Percentiles rank a stretch among this genome's conserved stretches.
phyloP scores from a whole-genome alignment of 768 basidiomycete genomes.

The Holtermannia corniformis region DNA sequence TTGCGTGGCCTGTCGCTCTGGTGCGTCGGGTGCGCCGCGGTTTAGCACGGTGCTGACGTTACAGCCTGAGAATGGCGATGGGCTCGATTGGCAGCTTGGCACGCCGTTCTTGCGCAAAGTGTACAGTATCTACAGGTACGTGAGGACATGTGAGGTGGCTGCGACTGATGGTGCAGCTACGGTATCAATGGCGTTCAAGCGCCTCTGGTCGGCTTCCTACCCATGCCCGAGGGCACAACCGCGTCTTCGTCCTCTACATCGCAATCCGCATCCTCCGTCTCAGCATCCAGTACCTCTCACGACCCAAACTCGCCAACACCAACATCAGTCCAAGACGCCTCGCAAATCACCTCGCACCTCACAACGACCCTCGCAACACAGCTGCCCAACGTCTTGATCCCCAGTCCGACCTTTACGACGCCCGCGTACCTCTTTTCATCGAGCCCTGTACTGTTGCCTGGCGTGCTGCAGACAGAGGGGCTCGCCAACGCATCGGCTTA shows the following conservation, averaged over 20 bases:
- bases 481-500: constrained; percentile 8
- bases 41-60: not conserved
- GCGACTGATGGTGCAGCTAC: constrained; percentile 13
- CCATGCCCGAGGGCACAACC: constrained; percentile 7
- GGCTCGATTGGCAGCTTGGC: constrained; percentile 38
- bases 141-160: not conserved
- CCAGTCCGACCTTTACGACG: constrained; percentile 9
- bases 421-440: constrained; percentile 10
- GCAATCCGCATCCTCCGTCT: not conserved
- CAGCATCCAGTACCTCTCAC: not conserved
- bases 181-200: constrained; percentile 32
- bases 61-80: constrained; percentile 26
- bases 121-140: constrained; percentile 33
- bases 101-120: constrained; percentile 34
- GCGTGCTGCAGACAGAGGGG: constrained; percentile 4
- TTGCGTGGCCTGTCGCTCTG: constrained; percentile 36
- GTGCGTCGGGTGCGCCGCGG: constrained; percentile 1
- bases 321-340: constrained; percentile 3
- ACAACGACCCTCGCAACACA: constrained; percentile 7
- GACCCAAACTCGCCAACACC: constrained; percentile 2
- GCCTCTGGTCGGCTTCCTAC: constrained; percentile 36
- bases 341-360: constrained; percentile 2
- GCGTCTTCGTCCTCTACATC: not conserved
- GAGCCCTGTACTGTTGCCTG: not conserved
- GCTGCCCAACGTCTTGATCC: constrained; percentile 12